Evolutionary conservation across 495 filamentous ascomycete species (phyloP), one percentile per base, ranked within the genome.

Genomic region (Polyplosphaeria fusca): DNA sequence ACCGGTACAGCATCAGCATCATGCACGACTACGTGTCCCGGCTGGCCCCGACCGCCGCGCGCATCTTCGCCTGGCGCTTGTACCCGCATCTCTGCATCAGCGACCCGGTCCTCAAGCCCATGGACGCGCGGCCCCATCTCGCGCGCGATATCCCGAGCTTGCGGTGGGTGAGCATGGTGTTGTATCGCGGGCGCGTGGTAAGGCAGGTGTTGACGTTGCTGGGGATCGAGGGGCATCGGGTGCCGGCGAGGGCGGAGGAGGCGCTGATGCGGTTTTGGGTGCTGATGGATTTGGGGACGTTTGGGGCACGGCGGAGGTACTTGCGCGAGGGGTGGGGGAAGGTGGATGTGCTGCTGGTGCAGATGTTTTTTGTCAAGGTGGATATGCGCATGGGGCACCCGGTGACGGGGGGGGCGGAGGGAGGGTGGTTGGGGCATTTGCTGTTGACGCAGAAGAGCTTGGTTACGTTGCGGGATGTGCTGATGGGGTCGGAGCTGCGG

Each of bases 191-290:
- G 23, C 55, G 52, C 1, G 67, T 73, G 0, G 73, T 78, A 26
- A 65, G 77, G 20, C 78, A 82, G 48, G 86, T 89, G 58, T 58
- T 86, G 18, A 69, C 72, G 13, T 58, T 67, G 9, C 69, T 90
- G 23, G 75, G 73, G 1, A 54, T 73, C 2, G 62, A 73, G 18
- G 80, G 83, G 5, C 76, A 78, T 28, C 67, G 74, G n/a, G 59
- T 84, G 11, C 83, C 82, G 9, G 14, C 32, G 1, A 59, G 9
- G 0, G 41, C 74, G 19, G 51, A 68, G 18, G 20, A 67, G 2
- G 70, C 74, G 16, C 64, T 88, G 35, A 75, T 76, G 58, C 85
- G 86, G 67, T 63, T 86, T 20, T 88, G 86, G 86, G 77, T 86
- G 25, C 54, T 83, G 22, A 81, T 88, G 74, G 85, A 88, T 57